These are phyloP conservation scores for Blastobotrys malaysiensis DNA, from an alignment of 1,139 yeast species.

Conservation along the genomic window DNA sequence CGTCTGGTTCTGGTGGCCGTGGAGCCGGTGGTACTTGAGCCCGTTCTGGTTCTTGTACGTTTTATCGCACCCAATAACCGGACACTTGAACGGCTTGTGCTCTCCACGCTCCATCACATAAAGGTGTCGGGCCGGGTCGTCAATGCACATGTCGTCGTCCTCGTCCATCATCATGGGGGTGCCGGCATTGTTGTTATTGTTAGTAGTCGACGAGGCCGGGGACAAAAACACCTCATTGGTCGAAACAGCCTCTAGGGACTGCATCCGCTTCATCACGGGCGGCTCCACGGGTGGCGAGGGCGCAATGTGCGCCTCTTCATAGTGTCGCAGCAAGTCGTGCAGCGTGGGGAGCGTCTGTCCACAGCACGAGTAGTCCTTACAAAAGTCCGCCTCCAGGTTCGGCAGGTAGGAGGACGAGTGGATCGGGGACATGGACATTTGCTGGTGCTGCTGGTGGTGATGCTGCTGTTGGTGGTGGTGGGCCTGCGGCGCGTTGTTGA, in stretches of 20 bases:
- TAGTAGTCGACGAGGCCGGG: conserved; percentile 28
- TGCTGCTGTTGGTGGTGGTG: conserved; percentile 30
- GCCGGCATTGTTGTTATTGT: conserved; percentile 21
- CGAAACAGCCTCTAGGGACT: conserved; percentile 51
- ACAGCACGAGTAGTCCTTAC: conserved; percentile 95
- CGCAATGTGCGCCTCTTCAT: conserved; percentile 92
- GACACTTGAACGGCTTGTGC: conserved; percentile 94
- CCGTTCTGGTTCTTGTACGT: conserved; percentile 97
- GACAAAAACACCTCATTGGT: conserved; percentile 79
- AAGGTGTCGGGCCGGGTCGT: conserved; percentile 88
- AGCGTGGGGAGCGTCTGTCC: conserved; percentile 87
- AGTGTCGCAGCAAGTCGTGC: conserved; percentile 88
- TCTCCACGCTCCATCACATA: conserved; percentile 91
- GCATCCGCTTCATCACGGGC: conserved; percentile 37
- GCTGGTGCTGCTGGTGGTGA: conserved; percentile 21
- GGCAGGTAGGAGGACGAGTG: conserved; percentile 75
- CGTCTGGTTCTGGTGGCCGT: conserved; percentile 96
- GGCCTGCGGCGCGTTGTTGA: conserved; percentile 24
- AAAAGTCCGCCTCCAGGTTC: conserved; percentile 88
- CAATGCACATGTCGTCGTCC: conserved; percentile 41
- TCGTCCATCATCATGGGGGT: conserved; percentile 34
- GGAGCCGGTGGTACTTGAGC: conserved; percentile 87
- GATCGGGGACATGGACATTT: conserved; percentile 44
- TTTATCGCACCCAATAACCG: conserved; percentile 96
- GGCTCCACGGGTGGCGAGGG: conserved; percentile 54